Base-by-base conservation (phyloP, 192 early-diverging fungal species). In the Coemansia sp. region DNA sequence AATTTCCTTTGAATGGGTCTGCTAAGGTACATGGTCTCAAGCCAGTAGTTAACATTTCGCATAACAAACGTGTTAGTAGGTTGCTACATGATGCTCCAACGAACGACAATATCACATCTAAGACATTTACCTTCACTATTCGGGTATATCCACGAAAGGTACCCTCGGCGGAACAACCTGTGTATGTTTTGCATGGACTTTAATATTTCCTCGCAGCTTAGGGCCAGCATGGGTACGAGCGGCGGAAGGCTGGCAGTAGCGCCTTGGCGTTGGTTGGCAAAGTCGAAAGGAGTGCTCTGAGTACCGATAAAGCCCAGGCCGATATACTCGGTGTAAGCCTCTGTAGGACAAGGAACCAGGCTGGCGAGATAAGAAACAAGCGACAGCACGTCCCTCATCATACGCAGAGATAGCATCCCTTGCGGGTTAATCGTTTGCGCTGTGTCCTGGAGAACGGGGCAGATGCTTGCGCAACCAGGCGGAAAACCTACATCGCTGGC, bases 81-180 rank as follows among this genome's bases (percentile, higher is more conserved):
- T 15, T n/a, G 63, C 51, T 54, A 36, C 29, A 40, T 5, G 24
- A 33, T 13, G 1, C 31, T 3, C 47, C 29, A 33, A 29, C 15
- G 20, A 59, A n/a, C 40, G 24, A 27, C 33, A 41, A 6, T 24
- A 16, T 13, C 24, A 11, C 8, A 6, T 16, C 3, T 1, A 22
- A 22, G 43, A 63, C 9, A 63, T 10, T 44, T 73, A 72, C 80
- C 75, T 63, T 77, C 65, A 5, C 66, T 41, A 7, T 43, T 41
- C 5, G 73, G 73, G 42, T 76, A 78, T 57, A 84, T 78, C 81
- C 81, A 78, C 10, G 65, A 68, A 15, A 84, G 54, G 63, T 84
- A 84, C 0, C 66, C 69, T 41, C 68, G 72, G 57, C 67, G 67
- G 24, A 84, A 76, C 16, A 78, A 43, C 41, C 29, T 34, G 59